phyloP scores from a whole-genome alignment of 2,329 filamentous ascomycete species.

The Venturia aucupariae region DNA sequence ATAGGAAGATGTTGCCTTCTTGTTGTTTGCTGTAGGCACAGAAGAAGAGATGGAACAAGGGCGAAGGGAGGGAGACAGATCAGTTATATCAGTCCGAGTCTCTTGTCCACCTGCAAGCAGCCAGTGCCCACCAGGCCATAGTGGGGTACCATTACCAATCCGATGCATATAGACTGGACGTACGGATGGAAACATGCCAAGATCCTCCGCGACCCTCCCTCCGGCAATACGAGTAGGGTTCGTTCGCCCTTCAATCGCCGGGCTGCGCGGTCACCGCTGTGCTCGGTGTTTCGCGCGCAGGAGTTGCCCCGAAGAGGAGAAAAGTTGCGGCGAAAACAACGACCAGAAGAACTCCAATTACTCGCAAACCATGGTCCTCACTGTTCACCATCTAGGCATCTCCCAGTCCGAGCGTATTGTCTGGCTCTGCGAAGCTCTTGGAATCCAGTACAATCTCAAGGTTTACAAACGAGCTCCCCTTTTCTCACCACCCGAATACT shows the following conservation, averaged over 20 bases:
- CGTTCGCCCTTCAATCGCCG: no score
- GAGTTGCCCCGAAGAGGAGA: not conserved
- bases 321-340: no score
- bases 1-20: not conserved
- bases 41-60: no score
- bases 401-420: slow-evolving; percentile 47
- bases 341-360: no score
- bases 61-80: not conserved
- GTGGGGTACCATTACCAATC: not conserved
- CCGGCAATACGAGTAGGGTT: no score
- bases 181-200: not conserved
- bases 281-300: not conserved
- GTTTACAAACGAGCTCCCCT: slow-evolving; percentile 25
- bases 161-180: no score
- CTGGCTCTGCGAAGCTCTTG: slow-evolving; percentile 49
- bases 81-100: not conserved
- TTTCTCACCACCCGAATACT: slow-evolving; percentile 27
- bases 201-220: not conserved
- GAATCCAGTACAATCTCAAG: slow-evolving; percentile 38
- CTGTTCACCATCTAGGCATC: slow-evolving; percentile 43
- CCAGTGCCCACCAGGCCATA: not conserved
- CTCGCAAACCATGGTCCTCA: slow-evolving; percentile 24
- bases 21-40: not conserved
- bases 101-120: not conserved
- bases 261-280: no score